phyloP scores from a whole-genome alignment of 306 rosid genomes.

The Albizia julibrissin region DNA sequence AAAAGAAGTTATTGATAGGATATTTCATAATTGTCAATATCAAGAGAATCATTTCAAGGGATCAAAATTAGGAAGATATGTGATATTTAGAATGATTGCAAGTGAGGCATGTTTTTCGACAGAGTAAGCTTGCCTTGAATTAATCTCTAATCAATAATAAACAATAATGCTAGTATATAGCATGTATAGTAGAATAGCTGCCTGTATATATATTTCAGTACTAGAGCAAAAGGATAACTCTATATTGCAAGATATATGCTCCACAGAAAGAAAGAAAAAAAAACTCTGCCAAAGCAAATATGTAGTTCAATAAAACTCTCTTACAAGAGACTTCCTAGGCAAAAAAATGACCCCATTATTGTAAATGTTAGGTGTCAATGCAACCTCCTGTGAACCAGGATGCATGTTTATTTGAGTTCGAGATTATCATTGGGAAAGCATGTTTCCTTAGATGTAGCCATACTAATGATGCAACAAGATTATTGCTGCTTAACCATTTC shows the following conservation, averaged over 20 bases:
- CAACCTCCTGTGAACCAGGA: background rate
- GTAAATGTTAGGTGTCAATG: too few relatives aligned
- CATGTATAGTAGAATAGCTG: too few relatives aligned
- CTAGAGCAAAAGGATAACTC: too few relatives aligned
- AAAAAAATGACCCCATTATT: background rate
- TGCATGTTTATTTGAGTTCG: background rate
- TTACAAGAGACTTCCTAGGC: too few relatives aligned
- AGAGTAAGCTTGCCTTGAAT: too few relatives aligned
- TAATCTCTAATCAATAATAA: background rate
- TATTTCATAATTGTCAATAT: background rate
- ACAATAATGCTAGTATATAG: background rate
- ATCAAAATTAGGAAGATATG: background rate
- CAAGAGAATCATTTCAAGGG: background rate
- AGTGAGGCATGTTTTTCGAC: background rate
- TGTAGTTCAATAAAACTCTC: too few relatives aligned
- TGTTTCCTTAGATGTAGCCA: background rate
- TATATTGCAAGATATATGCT: too few relatives aligned
- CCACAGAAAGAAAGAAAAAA: too few relatives aligned
- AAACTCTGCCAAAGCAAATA: background rate
- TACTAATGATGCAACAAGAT: background rate
- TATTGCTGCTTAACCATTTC: background rate
- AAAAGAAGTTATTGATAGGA: too few relatives aligned
- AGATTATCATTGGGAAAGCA: background rate
- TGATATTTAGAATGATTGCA: background rate
- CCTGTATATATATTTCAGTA: too few relatives aligned